Percentiles rank a stretch among this genome's conserved stretches.
Evolutionary conservation across 139 green algal genomes (phyloP).

Genomic region (Chlorella sp.): DNA sequence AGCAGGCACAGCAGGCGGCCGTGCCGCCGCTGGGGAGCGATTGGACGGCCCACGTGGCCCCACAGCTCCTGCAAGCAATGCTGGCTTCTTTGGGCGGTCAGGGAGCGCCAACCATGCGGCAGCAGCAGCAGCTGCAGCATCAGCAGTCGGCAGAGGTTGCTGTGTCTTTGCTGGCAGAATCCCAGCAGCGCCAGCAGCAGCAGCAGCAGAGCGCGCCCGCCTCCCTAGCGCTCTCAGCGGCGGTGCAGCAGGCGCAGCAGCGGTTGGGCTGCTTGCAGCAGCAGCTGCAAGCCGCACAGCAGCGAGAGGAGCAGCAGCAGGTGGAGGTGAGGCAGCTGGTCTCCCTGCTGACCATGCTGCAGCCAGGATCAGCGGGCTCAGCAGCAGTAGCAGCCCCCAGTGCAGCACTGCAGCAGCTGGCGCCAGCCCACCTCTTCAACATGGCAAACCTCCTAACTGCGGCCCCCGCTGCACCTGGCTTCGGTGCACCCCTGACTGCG

Average conservation of each 20-base stretch:
- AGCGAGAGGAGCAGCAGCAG: neutral
- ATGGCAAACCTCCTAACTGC: too few species aligned
- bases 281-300: neutral
- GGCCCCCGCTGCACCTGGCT: neutral
- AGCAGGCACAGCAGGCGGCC: too few species aligned
- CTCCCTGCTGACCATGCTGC: neutral
- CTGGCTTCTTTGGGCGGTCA: neutral
- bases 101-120: too few species aligned
- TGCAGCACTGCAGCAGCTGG: neutral
- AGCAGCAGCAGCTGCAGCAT: neutral
- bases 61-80: neutral
- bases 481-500: neutral
- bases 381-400: too few species aligned
- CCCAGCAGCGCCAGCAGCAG: neutral
- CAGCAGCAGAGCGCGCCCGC: neutral
- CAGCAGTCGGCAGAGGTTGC: neutral
- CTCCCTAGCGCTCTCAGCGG: neutral
- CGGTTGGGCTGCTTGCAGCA: neutral
- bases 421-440: too few species aligned
- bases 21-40: neutral
- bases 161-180: neutral
- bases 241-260: constrained; percentile 1
- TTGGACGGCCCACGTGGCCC: neutral
- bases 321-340: neutral
- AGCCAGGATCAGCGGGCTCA: neutral